Evolutionary conservation across 352 stramenopile species (phyloP).

Genomic region (Phytophthora hibernalis): DNA sequence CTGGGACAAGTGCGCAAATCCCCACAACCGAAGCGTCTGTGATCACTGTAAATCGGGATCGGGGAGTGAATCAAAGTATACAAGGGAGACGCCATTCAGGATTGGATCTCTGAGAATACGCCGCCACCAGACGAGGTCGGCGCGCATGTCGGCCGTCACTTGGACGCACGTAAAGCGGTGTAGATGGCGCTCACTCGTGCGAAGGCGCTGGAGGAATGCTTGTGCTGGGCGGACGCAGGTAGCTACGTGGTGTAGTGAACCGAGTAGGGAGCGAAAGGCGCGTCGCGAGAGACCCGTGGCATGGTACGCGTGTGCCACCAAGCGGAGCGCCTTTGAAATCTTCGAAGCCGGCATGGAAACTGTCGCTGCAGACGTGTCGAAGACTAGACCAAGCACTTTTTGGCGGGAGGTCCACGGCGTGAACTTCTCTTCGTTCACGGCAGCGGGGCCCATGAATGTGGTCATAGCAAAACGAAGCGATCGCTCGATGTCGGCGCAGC

Average conservation of each 20-base stretch:
- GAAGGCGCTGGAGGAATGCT: not conserved
- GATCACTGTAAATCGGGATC: not conserved
- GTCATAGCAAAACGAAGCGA: too few species aligned
- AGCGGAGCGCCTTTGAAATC: not conserved
- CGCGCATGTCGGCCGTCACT: not conserved
- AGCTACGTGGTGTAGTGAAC: not conserved
- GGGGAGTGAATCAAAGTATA: slow-evolving; percentile 6
- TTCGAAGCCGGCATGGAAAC: not conserved
- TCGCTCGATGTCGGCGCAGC: too few species aligned
- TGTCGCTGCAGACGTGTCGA: too few species aligned
- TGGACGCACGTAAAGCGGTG: not conserved
- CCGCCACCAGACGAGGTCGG: slow-evolving; percentile 23
- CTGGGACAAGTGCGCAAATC: not conserved
- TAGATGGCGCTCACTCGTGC: not conserved
- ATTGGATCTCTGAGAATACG: slow-evolving; percentile 8
- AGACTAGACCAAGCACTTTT: too few species aligned
- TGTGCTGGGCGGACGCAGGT: not conserved
- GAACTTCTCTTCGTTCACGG: too few species aligned
- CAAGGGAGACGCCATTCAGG: slow-evolving; percentile 24
- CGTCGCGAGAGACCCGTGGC: too few species aligned
- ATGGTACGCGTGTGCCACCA: not conserved
- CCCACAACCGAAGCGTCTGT: slow-evolving; percentile 21
- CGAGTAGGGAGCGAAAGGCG: not conserved
- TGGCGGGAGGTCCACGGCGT: too few species aligned
- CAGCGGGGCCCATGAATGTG: too few species aligned